phyloP scores from a whole-genome alignment of 768 basidiomycete genomes.

The Paxillus ammoniavirescens region DNA sequence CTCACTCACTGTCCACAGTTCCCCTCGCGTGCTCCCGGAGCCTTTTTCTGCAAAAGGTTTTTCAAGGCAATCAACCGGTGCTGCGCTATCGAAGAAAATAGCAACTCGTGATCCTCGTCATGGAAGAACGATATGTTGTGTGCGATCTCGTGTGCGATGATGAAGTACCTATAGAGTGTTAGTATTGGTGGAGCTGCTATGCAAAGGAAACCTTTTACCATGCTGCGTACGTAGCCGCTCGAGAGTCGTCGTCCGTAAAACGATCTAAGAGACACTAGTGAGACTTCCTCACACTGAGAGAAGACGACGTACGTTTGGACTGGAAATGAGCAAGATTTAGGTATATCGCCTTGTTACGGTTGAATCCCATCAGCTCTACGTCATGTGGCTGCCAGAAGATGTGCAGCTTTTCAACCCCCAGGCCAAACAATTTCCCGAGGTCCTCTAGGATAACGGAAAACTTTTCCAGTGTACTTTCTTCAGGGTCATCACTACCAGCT shows the following conservation, averaged over 20 bases:
- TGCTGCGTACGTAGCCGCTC: not conserved
- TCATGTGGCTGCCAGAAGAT: conserved; percentile 10
- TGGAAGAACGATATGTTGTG: conserved; percentile 23
- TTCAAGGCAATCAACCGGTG: too few species aligned
- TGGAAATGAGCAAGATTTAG: conserved; percentile 13
- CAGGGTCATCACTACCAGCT: conserved; percentile 2
- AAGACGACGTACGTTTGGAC: conserved; percentile 6
- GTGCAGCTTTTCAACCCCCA: conserved; percentile 5
- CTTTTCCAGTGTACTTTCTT: not conserved
- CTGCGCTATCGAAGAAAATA: conserved; percentile 13
- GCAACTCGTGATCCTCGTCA: conserved; percentile 25
- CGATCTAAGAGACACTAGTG: not conserved
- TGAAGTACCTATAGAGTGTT: conserved; percentile 20
- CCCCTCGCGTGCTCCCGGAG: too few species aligned
- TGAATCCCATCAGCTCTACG: conserved; percentile 16
- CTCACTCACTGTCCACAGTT: too few species aligned
- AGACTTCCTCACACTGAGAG: not conserved
- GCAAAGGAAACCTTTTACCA: not conserved
- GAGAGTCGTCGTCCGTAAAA: not conserved
- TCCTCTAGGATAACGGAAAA: conserved; percentile 7
- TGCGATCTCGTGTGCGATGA: conserved; percentile 29
- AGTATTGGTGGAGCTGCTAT: too few species aligned
- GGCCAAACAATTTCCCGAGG: conserved; percentile 5
- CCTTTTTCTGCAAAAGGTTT: too few species aligned
- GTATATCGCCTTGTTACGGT: conserved; percentile 13